Percentiles rank a stretch among this genome's conserved stretches.
phyloP scores from a whole-genome alignment of 345 rosid genomes.

The Eucalyptus sideroxylon region DNA sequence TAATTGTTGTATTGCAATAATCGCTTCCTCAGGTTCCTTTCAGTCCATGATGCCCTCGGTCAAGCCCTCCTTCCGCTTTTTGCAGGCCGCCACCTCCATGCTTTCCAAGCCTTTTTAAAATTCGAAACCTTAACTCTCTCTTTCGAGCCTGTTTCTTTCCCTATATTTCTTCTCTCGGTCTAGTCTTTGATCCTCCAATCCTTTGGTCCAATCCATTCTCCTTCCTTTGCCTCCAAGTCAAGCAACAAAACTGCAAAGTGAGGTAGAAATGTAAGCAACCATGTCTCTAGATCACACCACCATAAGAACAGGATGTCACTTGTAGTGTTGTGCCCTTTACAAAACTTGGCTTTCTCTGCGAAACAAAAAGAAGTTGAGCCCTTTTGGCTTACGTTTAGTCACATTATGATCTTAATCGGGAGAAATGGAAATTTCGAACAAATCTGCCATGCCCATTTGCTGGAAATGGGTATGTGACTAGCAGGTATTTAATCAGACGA shows the following conservation, averaged over 20 bases:
- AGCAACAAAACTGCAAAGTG: not conserved
- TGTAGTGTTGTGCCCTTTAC: not conserved
- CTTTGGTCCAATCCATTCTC: not conserved
- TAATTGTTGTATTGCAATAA: not conserved
- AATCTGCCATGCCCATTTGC: not conserved
- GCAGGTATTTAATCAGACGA: not conserved
- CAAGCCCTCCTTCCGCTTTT: not conserved
- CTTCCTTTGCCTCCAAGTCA: not conserved
- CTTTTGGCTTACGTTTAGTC: not conserved
- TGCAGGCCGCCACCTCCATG: not conserved
- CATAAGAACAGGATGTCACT: not conserved
- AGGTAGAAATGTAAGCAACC: not conserved
- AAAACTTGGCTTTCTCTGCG: no score
- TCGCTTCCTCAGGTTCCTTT: not conserved
- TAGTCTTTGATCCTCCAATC: not conserved
- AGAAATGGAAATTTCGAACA: not conserved
- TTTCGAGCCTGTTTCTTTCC: not conserved
- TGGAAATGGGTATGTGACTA: not conserved
- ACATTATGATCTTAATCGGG: rapidly evolving
- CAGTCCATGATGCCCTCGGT: no score
- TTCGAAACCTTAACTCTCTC: not conserved
- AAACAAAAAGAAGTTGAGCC: not conserved
- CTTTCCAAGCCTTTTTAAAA: not conserved
- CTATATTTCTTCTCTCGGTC: not conserved
- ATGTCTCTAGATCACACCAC: not conserved